Evolutionary conservation across 2,329 filamentous ascomycete species (phyloP).

Genomic region (Tolypocladium amazonense): DNA sequence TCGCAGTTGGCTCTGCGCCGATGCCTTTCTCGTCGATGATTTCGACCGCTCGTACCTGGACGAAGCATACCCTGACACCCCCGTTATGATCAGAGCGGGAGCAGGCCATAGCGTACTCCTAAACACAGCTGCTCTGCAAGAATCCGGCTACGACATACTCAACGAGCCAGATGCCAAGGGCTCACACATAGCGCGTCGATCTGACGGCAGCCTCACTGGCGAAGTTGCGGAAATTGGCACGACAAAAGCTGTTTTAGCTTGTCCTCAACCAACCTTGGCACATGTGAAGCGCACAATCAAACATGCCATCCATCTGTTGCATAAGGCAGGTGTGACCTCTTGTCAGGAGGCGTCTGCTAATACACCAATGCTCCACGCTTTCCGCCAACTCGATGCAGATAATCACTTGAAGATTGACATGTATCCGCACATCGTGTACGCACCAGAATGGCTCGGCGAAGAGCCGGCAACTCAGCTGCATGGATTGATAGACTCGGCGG

Average conservation of each 20-base stretch:
- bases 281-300: not conserved
- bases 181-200: not conserved
- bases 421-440: slow-evolving; percentile 1
- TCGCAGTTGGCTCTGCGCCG: not conserved
- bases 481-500: not conserved
- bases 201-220: not conserved
- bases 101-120: slow-evolving; percentile 1
- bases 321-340: not conserved
- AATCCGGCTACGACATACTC: not conserved
- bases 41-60: slow-evolving; percentile 1
- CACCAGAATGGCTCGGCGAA: not conserved
- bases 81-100: slow-evolving; percentile 1
- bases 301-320: not conserved
- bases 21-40: not conserved
- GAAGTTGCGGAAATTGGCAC: not conserved
- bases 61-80: not conserved
- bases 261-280: not conserved
- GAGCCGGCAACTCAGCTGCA: not conserved
- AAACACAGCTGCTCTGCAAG: not conserved
- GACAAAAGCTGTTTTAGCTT: not conserved
- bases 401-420: not conserved
- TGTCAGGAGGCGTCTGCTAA: slow-evolving; percentile 1
- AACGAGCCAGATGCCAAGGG: not conserved
- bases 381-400: not conserved
- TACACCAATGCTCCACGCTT: not conserved